Evolutionary conservation across 2,329 filamentous ascomycete species (phyloP).

Genomic region (Tolypocladium ophioglossoides): DNA sequence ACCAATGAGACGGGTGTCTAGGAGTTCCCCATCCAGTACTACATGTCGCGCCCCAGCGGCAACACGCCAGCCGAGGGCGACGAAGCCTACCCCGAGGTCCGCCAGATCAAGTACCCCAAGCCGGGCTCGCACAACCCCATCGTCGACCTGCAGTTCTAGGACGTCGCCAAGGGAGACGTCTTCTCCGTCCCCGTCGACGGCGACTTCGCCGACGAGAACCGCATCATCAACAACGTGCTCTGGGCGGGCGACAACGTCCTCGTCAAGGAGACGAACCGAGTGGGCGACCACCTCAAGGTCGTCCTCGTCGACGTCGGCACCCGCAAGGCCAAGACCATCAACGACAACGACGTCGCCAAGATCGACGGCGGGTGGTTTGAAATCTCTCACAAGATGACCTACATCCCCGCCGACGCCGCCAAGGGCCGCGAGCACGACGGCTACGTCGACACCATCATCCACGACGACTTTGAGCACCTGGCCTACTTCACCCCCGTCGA

Average conservation of each 20-base stretch:
- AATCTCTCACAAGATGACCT: slow-evolving; percentile 75
- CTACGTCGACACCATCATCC: slow-evolving; percentile 84
- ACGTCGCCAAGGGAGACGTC: slow-evolving; percentile 63
- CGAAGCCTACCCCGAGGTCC: slow-evolving; percentile 82
- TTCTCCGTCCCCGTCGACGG: slow-evolving; percentile 71
- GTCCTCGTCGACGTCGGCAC: slow-evolving; percentile 70
- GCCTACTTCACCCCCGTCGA: slow-evolving; percentile 89
- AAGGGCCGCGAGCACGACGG: slow-evolving; percentile 74
- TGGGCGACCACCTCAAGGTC: slow-evolving; percentile 83
- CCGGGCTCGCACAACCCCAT: slow-evolving; percentile 87
- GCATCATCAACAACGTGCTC: slow-evolving; percentile 84
- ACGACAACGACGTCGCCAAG: slow-evolving; percentile 66
- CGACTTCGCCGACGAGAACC: slow-evolving; percentile 69
- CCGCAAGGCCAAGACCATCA: slow-evolving; percentile 66
- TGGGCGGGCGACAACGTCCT: slow-evolving; percentile 83
- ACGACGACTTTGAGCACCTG: slow-evolving; percentile 80
- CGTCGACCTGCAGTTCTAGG: slow-evolving; percentile 82
- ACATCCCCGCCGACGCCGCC: slow-evolving; percentile 70
- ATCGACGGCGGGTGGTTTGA: slow-evolving; percentile 98
- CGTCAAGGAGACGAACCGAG: slow-evolving; percentile 85
- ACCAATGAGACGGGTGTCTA: slow-evolving; percentile 91
- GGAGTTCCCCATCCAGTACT: slow-evolving; percentile 89
- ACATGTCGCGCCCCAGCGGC: slow-evolving; percentile 76
- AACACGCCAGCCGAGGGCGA: slow-evolving; percentile 53
- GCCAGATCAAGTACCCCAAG: slow-evolving; percentile 94